Percentiles rank a stretch among this genome's conserved stretches.
Evolutionary conservation across 257 asterid species (phyloP).

Genomic region (Fraxinus cuspidata): DNA sequence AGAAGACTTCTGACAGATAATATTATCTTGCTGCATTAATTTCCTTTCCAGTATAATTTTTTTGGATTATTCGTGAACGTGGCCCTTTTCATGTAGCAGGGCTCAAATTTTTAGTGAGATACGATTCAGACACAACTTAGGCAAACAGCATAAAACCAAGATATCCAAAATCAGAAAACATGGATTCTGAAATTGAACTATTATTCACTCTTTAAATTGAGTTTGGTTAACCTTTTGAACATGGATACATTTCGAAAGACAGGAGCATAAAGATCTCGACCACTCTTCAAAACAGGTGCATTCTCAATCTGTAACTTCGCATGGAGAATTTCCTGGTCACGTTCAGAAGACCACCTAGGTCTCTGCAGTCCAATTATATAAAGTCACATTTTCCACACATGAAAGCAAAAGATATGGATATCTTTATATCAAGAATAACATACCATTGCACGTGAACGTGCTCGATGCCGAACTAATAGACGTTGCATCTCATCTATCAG

Average conservation of each 20-base stretch:
- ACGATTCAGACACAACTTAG: neutral
- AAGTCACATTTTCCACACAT: conserved; percentile 6
- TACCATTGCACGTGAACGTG: conserved; percentile 91
- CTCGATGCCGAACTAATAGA: conserved; percentile 61
- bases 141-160: neutral
- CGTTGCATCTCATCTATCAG: conserved; percentile 61
- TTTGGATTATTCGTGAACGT: no score
- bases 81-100: no score
- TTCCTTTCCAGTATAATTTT: neutral
- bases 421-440: conserved; percentile 23
- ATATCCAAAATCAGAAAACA: neutral
- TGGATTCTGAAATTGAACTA: neutral
- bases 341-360: conserved; percentile 81
- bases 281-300: conserved; percentile 56
- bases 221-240: conserved; percentile 66
- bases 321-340: conserved; percentile 65
- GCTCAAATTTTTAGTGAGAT: neutral
- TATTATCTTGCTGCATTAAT: neutral
- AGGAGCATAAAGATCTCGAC: conserved; percentile 62
- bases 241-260: conserved; percentile 71
- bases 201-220: conserved; percentile 9
- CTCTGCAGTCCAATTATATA: conserved; percentile 47
- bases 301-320: conserved; percentile 67
- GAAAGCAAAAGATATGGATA: conserved; percentile 14
- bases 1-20: neutral